phyloP scores from a whole-genome alignment of 805 yeast species.

The Limtongia smithiae region DNA sequence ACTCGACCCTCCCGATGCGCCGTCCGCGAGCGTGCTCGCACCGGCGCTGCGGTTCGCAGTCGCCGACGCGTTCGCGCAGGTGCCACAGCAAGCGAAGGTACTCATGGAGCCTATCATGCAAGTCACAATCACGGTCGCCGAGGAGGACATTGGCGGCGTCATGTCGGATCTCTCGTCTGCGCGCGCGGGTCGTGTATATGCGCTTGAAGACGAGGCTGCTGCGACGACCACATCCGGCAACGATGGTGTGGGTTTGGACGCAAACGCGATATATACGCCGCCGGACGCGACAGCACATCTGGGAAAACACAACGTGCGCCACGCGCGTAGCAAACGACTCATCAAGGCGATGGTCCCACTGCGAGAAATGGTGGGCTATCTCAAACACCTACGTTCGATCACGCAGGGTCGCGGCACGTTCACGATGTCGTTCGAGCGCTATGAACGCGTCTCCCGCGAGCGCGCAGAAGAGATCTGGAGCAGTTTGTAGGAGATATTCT shows the following conservation, averaged over 20 bases:
- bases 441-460: slow-evolving; percentile 61
- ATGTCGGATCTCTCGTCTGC: slow-evolving; percentile 78
- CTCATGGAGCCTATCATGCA: slow-evolving; percentile 87
- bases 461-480: slow-evolving; percentile 35
- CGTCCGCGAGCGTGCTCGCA: slow-evolving; percentile 41
- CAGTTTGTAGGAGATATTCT: neutral
- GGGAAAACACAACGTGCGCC: slow-evolving; percentile 40
- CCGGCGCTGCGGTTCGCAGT: slow-evolving; percentile 48
- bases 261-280: slow-evolving; percentile 63
- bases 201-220: slow-evolving; percentile 57
- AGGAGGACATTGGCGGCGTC: slow-evolving; percentile 75
- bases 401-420: slow-evolving; percentile 88
- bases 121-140: slow-evolving; percentile 60
- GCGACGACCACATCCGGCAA: slow-evolving; percentile 36
- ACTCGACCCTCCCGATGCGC: slow-evolving; percentile 49
- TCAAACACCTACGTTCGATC: slow-evolving; percentile 68
- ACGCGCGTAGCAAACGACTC: slow-evolving; percentile 35
- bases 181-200: slow-evolving; percentile 68
- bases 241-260: slow-evolving; percentile 11
- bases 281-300: slow-evolving; percentile 51
- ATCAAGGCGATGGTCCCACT: slow-evolving; percentile 82
- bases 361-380: slow-evolving; percentile 85
- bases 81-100: slow-evolving; percentile 40
- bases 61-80: slow-evolving; percentile 38
- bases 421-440: slow-evolving; percentile 71